phyloP scores from a whole-genome alignment of 208 protist species.

The Crithidia sp. region DNA sequence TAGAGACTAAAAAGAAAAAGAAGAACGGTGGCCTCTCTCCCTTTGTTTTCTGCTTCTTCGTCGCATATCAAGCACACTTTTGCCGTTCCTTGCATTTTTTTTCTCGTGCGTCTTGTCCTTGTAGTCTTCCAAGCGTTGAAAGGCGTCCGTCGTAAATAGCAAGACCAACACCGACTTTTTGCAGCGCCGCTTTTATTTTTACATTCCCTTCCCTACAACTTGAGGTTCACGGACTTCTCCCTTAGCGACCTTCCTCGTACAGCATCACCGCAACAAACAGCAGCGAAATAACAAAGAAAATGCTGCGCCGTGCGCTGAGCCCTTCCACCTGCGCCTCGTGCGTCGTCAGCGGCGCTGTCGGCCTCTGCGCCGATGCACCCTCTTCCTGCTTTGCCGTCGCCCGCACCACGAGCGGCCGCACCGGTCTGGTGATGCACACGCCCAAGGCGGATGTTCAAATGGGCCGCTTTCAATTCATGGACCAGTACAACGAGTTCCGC shows the following conservation, averaged over 20 bases:
- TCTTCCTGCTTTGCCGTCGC: slow-evolving; percentile 17
- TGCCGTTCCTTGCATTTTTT: background rate
- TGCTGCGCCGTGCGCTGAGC: slow-evolving; percentile 41
- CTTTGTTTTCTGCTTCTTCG: slow-evolving; percentile 6
- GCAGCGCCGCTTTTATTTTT: too few relatives aligned
- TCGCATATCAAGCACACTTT: background rate
- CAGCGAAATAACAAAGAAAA: slow-evolving; percentile 10
- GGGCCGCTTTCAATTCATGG: slow-evolving; percentile 81
- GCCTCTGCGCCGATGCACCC: background rate
- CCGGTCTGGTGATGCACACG: slow-evolving; percentile 65
- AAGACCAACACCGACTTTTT: too few relatives aligned
- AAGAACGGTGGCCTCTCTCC: background rate
- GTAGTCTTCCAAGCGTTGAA: too few relatives aligned
- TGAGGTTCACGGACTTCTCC: background rate
- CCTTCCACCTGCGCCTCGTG: slow-evolving; percentile 6
- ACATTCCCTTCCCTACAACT: too few relatives aligned
- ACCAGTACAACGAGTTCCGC: slow-evolving; percentile 89
- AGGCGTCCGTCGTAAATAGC: too few relatives aligned
- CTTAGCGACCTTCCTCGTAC: background rate
- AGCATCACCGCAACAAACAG: background rate
- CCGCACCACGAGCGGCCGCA: slow-evolving; percentile 11
- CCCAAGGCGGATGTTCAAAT: slow-evolving; percentile 81
- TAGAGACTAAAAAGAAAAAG: too few relatives aligned
- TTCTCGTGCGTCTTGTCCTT: background rate
- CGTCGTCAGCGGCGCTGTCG: slow-evolving; percentile 24